These are phyloP conservation scores for Aspergillus amoenus DNA, from an alignment of 2,329 filamentous ascomycete genomes.

Conservation along the genomic window DNA sequence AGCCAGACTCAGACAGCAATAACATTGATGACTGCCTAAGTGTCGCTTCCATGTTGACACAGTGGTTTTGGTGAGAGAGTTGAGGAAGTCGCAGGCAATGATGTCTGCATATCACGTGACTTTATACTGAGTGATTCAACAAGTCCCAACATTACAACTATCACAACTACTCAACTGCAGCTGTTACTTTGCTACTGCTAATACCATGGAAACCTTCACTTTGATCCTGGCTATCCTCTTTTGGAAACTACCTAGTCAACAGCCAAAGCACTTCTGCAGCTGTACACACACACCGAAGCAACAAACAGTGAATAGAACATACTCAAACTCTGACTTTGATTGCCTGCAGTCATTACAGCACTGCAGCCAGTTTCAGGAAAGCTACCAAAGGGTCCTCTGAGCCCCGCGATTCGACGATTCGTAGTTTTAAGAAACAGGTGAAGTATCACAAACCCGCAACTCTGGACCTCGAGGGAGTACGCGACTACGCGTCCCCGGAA, in stretches of 20 bases:
- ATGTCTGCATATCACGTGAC: conserved; percentile 10
- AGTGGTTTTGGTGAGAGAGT: neutral
- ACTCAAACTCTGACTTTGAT: no score
- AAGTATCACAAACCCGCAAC: neutral
- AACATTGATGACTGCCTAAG: neutral
- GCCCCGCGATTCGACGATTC: no score
- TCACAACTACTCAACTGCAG: no score
- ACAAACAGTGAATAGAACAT: no score
- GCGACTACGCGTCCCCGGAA: conserved; percentile 4
- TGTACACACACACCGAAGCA: no score
- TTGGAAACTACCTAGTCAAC: no score
- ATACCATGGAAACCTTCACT: neutral
- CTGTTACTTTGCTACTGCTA: no score
- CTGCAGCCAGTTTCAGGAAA: no score
- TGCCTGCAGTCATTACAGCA: no score
- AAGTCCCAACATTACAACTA: no score
- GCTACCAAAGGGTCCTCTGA: no score
- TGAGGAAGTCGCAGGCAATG: conserved; percentile 12
- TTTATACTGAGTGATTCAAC: neutral
- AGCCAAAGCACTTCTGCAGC: no score
- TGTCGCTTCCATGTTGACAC: neutral
- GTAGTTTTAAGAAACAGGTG: neutral
- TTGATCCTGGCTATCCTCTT: neutral
- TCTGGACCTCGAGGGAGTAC: neutral
- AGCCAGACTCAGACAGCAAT: neutral